Evolutionary conservation across 441 rosid genomes (phyloP).

Genomic region (Gossypium davidsonii): DNA sequence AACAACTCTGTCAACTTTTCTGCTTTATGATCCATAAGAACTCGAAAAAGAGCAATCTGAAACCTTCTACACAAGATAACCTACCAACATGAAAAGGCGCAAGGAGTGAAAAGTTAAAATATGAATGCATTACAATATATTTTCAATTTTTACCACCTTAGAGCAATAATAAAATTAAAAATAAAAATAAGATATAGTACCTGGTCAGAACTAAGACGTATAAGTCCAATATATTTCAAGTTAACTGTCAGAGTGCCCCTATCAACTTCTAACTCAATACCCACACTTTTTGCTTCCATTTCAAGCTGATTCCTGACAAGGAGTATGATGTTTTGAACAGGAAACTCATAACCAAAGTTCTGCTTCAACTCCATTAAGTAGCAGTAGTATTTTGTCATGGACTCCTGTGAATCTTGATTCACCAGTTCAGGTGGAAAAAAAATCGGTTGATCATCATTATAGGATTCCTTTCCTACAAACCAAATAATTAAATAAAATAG

Average conservation of each 20-base stretch:
- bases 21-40: conserved; percentile 41
- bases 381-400: conserved; percentile 35
- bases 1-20: conserved; percentile 35
- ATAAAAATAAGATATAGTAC: conserved; percentile 22
- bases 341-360: conserved; percentile 30
- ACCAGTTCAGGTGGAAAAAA: conserved; percentile 74
- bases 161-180: not conserved
- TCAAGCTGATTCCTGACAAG: conserved; percentile 43
- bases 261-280: conserved; percentile 49
- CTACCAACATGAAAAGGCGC: conserved; percentile 30
- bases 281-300: conserved; percentile 29
- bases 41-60: conserved; percentile 49
- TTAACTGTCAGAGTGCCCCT: conserved; percentile 42
- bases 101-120: not conserved
- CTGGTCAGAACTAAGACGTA: conserved; percentile 34
- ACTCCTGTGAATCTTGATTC: conserved; percentile 18
- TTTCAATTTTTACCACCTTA: not conserved
- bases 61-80: conserved; percentile 59
- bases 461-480: conserved; percentile 37
- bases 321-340: conserved; percentile 50
- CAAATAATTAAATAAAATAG: conserved; percentile 14
- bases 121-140: not conserved
- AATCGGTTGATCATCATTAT: conserved; percentile 50
- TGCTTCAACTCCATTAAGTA: conserved; percentile 52
- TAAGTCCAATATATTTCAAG: conserved; percentile 41